Base-by-base conservation (phyloP, 768 basidiomycete species). In the Neoboletus subvelutipes region DNA sequence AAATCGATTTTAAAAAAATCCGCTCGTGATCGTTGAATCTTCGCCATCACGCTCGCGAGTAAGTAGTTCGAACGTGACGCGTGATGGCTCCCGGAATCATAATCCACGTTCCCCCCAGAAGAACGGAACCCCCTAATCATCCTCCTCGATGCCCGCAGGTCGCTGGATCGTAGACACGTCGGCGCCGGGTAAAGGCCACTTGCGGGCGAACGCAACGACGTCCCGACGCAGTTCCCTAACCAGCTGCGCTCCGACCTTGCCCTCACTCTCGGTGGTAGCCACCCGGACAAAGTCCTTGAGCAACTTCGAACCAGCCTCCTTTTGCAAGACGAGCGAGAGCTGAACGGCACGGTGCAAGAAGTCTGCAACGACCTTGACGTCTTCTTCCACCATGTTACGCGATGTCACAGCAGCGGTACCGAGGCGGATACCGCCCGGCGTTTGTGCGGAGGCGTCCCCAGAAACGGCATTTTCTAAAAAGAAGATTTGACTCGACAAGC, bases 291-390 rank as follows among this genome's bases (percentile, higher is more conserved):
- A 98, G 80, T 98, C 96, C 80, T 96, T 96, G 61, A 99, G 83
- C 64, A 97, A 77, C 81, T 97, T 98, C 55, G 84, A 83, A 33
- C 94, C 94, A 26, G 97, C 91, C 77, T 97, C 95, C 74, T 94
- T 92, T 77, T 98, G 97, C 45, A 97, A 82, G 40, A 84, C 70
- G 43, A 95, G 81, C 46, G 93, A 86, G 67, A 97, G 85, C 78
- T 98, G 93, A 45, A 99, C 90, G 31, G 92, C 84, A 49, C 95
- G 94, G 80, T 98, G 93, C 54, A 99, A 80, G 83, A 98, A 94
- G 56, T 80, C 82, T 39, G 88, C 97, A 53, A 98, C 94, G 56
- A 83, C 71, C 71, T 89, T 87, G 74, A 97, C 85, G 73, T 98
- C 94, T 22, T 77, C 80, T 74, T 96, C 92, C 52, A 75, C 75